A percentile compares a stretch with the other conserved stretches of the same genome.
Conservation (phyloP, 2,329 filamentous ascomycete species). For the Fusarium protoensiforme region DNA sequence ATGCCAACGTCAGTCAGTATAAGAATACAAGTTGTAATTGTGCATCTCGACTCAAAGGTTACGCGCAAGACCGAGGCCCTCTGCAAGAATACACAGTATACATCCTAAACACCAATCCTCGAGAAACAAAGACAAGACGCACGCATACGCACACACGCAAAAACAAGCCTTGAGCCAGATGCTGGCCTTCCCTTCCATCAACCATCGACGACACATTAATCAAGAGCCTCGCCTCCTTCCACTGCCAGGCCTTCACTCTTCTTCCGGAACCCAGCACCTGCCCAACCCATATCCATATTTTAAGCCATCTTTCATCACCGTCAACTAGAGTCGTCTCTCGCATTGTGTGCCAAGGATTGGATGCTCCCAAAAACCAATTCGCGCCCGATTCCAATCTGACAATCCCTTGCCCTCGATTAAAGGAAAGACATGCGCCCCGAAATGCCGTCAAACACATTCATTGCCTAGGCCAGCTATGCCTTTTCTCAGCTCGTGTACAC, state of each 20-base stretch:
- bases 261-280: constrained; percentile 21
- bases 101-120: constrained; percentile 44
- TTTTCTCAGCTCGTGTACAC: constrained; percentile 42
- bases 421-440: constrained; percentile 42
- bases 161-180: constrained; percentile 36
- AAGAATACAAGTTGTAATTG: constrained; percentile 35
- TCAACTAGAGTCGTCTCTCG: constrained; percentile 40
- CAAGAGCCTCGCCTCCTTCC: constrained; percentile 21
- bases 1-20: background rate
- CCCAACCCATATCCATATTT: constrained; percentile 34
- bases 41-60: constrained; percentile 37
- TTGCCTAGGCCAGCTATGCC: constrained; percentile 42
- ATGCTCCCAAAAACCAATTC: constrained; percentile 42
- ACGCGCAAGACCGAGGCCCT: constrained; percentile 20
- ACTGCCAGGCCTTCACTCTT: background rate
- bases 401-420: constrained; percentile 38
- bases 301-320: constrained; percentile 37
- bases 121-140: constrained; percentile 31
- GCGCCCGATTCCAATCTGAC: constrained; percentile 41
- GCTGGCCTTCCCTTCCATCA: constrained; percentile 17
- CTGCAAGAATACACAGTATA: constrained; percentile 39
- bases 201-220: constrained; percentile 36
- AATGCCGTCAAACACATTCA: constrained; percentile 43
- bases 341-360: constrained; percentile 42
- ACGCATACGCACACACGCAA: constrained; percentile 5